Conservation (phyloP, 2,329 filamentous ascomycete genomes). For the Alternaria ethzedia region DNA sequence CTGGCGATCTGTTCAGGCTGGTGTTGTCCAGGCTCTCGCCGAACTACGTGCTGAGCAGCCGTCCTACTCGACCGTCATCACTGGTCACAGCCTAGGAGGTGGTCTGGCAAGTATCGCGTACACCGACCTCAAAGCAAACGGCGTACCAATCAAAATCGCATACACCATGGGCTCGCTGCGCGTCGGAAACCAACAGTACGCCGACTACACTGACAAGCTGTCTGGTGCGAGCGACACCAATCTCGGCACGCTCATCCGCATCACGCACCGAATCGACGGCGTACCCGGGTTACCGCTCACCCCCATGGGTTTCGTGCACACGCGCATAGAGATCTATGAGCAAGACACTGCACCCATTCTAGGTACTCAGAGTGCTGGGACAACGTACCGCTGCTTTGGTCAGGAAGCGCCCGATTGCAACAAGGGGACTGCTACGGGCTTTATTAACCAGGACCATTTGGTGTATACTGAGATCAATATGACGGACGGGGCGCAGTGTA, state of each 20-base stretch:
- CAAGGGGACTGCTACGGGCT: constrained; percentile 3
- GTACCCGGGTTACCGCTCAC: constrained; percentile 69
- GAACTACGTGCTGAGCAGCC: constrained; percentile 56
- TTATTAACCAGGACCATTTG: constrained; percentile 20
- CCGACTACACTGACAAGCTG: constrained; percentile 54
- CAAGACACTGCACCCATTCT: neutral
- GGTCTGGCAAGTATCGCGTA: constrained; percentile 65
- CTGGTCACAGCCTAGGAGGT: constrained; percentile 72
- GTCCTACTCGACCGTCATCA: constrained; percentile 59
- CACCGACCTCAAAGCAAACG: constrained; percentile 16
- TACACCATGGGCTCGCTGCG: constrained; percentile 62
- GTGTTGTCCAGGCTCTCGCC: constrained; percentile 52
- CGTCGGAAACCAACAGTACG: constrained; percentile 64
- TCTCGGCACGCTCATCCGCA: constrained; percentile 62
- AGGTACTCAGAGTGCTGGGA: constrained; percentile 10
- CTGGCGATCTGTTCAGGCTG: constrained; percentile 59
- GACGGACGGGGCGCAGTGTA: constrained; percentile 5
- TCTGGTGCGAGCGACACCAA: constrained; percentile 51
- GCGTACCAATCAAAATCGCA: constrained; percentile 5
- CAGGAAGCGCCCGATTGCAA: constrained; percentile 24
- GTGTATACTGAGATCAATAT: constrained; percentile 19
- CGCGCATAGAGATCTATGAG: constrained; percentile 68
- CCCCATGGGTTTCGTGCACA: constrained; percentile 66
- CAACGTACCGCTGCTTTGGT: constrained; percentile 21
- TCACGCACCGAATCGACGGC: constrained; percentile 71